Conservation (phyloP, 495 filamentous ascomycete genomes). For the Penicillium crystallinum region DNA sequence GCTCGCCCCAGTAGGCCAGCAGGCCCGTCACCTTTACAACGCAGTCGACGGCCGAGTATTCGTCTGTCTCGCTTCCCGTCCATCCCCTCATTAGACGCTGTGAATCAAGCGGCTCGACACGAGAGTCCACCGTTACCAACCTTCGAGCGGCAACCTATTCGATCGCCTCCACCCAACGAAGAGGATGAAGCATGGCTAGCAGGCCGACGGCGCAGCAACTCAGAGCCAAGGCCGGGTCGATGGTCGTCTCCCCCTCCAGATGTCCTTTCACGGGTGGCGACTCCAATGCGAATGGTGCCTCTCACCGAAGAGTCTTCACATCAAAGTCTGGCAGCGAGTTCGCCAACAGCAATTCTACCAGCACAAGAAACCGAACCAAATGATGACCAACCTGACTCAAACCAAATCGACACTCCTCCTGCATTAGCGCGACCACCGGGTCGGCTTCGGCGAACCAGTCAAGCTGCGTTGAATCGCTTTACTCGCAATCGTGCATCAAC, state of each 20-base stretch:
- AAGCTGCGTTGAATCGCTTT: slow-evolving; percentile 30
- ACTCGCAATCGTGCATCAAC: slow-evolving; percentile 35
- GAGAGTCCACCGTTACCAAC: slow-evolving; percentile 1
- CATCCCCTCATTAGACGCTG: slow-evolving; percentile 13
- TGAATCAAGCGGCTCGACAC: slow-evolving; percentile 4
- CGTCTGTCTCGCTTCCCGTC: slow-evolving; percentile 36
- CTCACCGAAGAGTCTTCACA: slow-evolving; percentile 34
- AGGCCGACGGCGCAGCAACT: slow-evolving; percentile 42
- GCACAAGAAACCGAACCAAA: background rate
- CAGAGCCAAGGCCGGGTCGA: slow-evolving; percentile 39
- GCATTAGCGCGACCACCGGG: slow-evolving; percentile 16
- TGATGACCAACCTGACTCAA: slow-evolving; percentile 1
- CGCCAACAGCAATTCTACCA: background rate
- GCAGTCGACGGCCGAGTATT: slow-evolving; percentile 35
- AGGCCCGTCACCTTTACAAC: slow-evolving; percentile 6
- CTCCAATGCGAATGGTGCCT: slow-evolving; percentile 34
- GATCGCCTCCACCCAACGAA: slow-evolving; percentile 15
- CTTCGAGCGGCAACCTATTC: slow-evolving; percentile 10
- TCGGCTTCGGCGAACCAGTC: slow-evolving; percentile 32
- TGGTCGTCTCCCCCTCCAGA: slow-evolving; percentile 33
- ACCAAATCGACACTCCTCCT: slow-evolving; percentile 5
- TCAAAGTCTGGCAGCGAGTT: slow-evolving; percentile 13
- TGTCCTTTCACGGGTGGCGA: slow-evolving; percentile 27
- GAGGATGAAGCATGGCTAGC: slow-evolving; percentile 31
- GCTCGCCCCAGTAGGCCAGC: slow-evolving; percentile 8